Base-by-base conservation (phyloP, 441 rosid genomes). In the Capsella rubella region DNA sequence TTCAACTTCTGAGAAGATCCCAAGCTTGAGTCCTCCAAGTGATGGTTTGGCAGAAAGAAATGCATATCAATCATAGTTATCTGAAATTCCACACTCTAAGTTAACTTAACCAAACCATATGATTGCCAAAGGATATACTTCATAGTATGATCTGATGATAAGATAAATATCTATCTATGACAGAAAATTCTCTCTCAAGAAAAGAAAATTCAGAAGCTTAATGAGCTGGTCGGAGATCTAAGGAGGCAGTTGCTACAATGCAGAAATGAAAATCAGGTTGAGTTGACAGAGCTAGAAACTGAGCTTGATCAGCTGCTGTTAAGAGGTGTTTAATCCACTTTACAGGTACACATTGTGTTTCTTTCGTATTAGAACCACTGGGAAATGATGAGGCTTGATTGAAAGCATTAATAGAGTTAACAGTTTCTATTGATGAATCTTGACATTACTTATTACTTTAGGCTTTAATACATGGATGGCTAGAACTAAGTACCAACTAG, bases 141-240 rank as follows among this genome's bases (percentile, higher is more conserved):
- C 72, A 16, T 57, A 50, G 29, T 49, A 42, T 57, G 53, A 37
- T 52, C 13, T 51, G 55, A 10, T 59, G 21, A 28, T 49, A 11
- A 21, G 25, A 9, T 29, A 21, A 55, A 0, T 47, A 16, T 40
- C 15, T 27, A 54, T 73, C 67, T 63, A 55, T 64, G 75, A 75
- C 85, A 89, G 97, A 86, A 81, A 72, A 89, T 91, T 80, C 92
- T 91, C 40, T 87, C 86, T 56, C 97, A 87, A 76, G 97, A 91
- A 77, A 86, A 80, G 66, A 82, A 84, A 39, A 89, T 89, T 79
- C 91, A 85, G 77, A 85, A 83, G 73, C 92, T 91, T 67, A 87
- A 89, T 18, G 89, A 84, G 76, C 80, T 78, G 56, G 85, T 91
- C 50, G 81, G 55, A 67, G 87, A 76, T 73, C 93, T 91, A 69